Evolutionary conservation across 345 rosid genomes (phyloP).

Genomic region (Populus nigra): DNA sequence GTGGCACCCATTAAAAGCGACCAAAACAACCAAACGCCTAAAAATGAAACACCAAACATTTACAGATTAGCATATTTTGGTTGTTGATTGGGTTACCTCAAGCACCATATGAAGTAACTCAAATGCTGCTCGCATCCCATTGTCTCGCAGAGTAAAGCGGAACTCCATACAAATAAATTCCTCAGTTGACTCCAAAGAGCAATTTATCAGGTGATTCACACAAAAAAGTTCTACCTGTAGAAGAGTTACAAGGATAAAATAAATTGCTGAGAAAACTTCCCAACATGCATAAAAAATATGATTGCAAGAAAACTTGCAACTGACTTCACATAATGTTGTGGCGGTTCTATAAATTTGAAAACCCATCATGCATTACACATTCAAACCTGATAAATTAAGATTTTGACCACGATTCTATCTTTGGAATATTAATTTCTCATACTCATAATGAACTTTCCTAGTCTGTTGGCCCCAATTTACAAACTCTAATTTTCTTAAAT

Average conservation of each 20-base stretch:
- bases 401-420: not conserved
- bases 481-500: too few relatives aligned
- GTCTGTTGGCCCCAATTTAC: too few relatives aligned
- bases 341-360: not conserved
- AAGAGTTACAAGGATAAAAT: not conserved
- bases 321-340: not conserved
- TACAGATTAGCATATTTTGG: not conserved
- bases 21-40: not conserved
- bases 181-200: slow-evolving; percentile 98
- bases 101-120: slow-evolving; percentile 99
- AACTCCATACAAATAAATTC: slow-evolving; percentile 99
- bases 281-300: not conserved
- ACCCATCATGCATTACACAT: not conserved
- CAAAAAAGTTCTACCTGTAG: slow-evolving; percentile 95
- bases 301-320: not conserved
- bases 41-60: not conserved
- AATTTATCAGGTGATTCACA: slow-evolving; percentile 93
- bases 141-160: slow-evolving; percentile 93
- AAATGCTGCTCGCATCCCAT: slow-evolving; percentile 98
- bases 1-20: not conserved
- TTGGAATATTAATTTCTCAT: not conserved
- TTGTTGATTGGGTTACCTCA: slow-evolving; percentile 53
- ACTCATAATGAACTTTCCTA: not conserved
- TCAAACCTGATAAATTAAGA: not conserved
- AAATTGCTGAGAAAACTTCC: not conserved